These are phyloP conservation scores for Trichothecium roseum DNA, from an alignment of 2,329 filamentous ascomycete genomes.

Conservation along the genomic window DNA sequence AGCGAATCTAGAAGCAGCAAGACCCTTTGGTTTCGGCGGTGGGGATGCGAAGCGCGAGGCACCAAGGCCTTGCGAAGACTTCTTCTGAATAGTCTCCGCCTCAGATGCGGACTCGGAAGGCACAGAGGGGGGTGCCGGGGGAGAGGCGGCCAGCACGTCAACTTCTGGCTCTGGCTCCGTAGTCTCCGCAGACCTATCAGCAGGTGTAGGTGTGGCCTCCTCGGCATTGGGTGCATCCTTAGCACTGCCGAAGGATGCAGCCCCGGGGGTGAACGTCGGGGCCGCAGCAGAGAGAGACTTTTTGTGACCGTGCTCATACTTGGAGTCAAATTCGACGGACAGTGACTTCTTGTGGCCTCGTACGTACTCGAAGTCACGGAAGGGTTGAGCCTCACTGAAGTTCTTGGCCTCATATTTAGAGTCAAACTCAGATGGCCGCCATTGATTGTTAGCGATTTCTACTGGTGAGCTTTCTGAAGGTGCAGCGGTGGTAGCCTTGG, in stretches of 20 bases:
- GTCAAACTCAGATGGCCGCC: conserved; percentile 51
- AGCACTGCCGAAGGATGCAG: conserved; percentile 15
- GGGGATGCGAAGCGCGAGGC: conserved; percentile 39
- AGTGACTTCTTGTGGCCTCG: conserved; percentile 37
- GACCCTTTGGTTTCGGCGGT: conserved; percentile 28
- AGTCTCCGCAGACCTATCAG: background rate
- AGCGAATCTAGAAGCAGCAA: conserved; percentile 35
- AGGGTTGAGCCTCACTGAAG: conserved; percentile 42
- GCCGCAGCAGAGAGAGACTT: conserved; percentile 61
- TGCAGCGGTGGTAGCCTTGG: conserved; percentile 39
- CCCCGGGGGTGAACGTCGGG: conserved; percentile 52
- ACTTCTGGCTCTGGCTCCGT: background rate
- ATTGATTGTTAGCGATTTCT: conserved; percentile 31
- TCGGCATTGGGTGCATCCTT: conserved; percentile 10
- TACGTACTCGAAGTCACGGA: conserved; percentile 31
- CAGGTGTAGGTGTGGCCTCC: conserved; percentile 3
- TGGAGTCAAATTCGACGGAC: too few relatives aligned
- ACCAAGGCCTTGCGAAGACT: conserved; percentile 15
- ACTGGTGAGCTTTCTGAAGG: conserved; percentile 42
- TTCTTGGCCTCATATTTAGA: conserved; percentile 33
- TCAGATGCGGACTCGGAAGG: background rate
- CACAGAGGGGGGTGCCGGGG: background rate
- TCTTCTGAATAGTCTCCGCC: conserved; percentile 1
- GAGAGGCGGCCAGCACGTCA: background rate
- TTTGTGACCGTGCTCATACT: conserved; percentile 17